Evolutionary conservation across 192 early-diverging fungal genomes (phyloP).

Genomic region (Funneliformis geosporum): DNA sequence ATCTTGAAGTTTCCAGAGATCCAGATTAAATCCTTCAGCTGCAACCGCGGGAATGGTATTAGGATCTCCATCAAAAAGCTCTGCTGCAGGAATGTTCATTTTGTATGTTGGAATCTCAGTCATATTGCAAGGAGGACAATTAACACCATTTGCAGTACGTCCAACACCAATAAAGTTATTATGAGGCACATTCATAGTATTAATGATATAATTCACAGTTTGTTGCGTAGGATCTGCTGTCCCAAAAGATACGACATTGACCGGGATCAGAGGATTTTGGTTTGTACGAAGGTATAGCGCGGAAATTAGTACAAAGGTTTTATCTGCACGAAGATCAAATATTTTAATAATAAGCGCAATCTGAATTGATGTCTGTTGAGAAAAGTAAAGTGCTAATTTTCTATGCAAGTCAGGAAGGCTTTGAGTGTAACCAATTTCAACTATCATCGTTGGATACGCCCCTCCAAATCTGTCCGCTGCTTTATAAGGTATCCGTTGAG

Average conservation of each 20-base stretch:
- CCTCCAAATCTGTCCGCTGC: not conserved
- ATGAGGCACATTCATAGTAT: constrained; percentile 7
- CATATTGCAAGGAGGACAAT: not conserved
- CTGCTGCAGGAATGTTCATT: constrained; percentile 3
- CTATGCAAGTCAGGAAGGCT: not conserved
- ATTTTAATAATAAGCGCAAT: not conserved
- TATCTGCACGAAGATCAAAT: not conserved
- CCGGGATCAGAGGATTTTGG: not conserved
- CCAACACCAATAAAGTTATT: constrained; percentile 5
- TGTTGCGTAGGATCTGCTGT: not conserved
- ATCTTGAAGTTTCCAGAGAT: not conserved
- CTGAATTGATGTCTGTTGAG: not conserved
- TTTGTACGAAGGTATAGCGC: constrained; percentile 1
- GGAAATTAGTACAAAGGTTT: not conserved
- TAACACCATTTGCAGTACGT: not conserved
- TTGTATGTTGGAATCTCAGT: not conserved
- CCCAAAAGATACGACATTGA: not conserved
- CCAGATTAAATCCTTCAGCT: not conserved
- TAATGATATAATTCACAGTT: not conserved
- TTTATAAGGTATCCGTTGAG: too few species aligned
- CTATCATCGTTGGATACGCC: constrained; percentile 3
- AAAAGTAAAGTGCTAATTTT: constrained; percentile 13
- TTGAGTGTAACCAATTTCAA: constrained; percentile 8
- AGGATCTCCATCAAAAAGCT: constrained; percentile 11
- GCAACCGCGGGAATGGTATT: not conserved